These are phyloP conservation scores for Botryobasidium botryosum DNA, from an alignment of 768 basidiomycete genomes.

Conservation along the genomic window DNA sequence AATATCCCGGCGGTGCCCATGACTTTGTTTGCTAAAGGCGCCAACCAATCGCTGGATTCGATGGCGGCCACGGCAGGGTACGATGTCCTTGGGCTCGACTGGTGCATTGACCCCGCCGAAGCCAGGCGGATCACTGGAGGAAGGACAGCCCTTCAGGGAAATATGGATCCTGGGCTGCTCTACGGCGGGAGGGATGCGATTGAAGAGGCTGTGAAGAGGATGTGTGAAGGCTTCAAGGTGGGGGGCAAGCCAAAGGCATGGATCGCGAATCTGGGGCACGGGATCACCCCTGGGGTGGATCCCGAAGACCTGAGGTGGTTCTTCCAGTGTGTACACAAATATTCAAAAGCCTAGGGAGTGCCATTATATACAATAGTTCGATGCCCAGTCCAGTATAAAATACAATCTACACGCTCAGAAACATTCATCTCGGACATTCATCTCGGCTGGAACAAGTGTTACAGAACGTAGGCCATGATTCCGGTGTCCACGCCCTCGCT, in stretches of 20 bases:
- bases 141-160: conserved; percentile 70
- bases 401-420: not conserved
- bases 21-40: conserved; percentile 91
- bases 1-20: conserved; percentile 50
- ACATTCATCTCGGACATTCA: not conserved
- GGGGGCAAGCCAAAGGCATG: conserved; percentile 45
- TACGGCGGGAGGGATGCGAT: conserved; percentile 80
- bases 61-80: conserved; percentile 54
- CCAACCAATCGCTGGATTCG: conserved; percentile 48
- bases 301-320: conserved; percentile 88
- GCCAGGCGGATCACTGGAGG: conserved; percentile 45
- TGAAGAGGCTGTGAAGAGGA: conserved; percentile 65
- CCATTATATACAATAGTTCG: too few relatives aligned
- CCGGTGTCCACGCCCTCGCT: too few relatives aligned
- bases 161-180: conserved; percentile 76
- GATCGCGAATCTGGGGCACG: conserved; percentile 96
- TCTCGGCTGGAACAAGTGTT: too few relatives aligned
- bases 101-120: conserved; percentile 66
- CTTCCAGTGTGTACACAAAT: conserved; percentile 76
- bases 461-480: not conserved
- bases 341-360: conserved; percentile 27
- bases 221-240: conserved; percentile 61
- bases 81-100: conserved; percentile 82
- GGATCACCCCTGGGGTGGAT: conserved; percentile 89
- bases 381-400: too few relatives aligned